Evolutionary conservation across 2,329 filamentous ascomycete species (phyloP).

Genomic region (Rhinocladiella similis): DNA sequence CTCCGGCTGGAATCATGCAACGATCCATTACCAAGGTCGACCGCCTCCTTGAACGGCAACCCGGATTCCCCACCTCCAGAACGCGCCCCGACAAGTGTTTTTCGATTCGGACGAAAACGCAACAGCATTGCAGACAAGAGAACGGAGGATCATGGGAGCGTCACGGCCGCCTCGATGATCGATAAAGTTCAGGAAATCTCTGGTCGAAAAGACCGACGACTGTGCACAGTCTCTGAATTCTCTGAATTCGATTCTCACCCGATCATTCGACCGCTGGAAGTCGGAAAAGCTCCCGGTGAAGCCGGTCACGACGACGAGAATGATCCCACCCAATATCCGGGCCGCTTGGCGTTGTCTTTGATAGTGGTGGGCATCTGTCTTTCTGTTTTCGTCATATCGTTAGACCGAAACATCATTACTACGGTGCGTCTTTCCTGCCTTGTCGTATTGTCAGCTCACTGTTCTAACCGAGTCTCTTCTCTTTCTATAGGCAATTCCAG

Average conservation of each 20-base stretch:
- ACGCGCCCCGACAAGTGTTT: no score
- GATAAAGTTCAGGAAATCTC: no score
- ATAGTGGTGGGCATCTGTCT: slow-evolving; percentile 33
- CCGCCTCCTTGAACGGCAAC: no score
- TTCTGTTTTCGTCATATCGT: slow-evolving; percentile 32
- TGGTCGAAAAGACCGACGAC: not conserved
- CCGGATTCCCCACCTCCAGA: no score
- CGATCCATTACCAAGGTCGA: no score
- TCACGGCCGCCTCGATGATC: no score
- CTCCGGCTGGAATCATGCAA: no score
- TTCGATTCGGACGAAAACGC: no score
- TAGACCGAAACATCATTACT: slow-evolving; percentile 32
- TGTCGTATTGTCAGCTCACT: not conserved
- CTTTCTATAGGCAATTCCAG: slow-evolving; percentile 24
- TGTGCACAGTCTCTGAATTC: slow-evolving; percentile 1
- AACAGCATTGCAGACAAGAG: not conserved
- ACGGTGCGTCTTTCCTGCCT: slow-evolving; percentile 33
- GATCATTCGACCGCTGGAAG: not conserved
- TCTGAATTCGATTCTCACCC: not conserved
- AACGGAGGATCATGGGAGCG: no score
- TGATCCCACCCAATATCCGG: slow-evolving; percentile 25
- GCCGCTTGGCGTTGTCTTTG: slow-evolving; percentile 25
- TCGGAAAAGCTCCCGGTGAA: not conserved
- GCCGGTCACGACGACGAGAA: not conserved
- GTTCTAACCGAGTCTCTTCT: not conserved